A percentile compares a stretch with the other conserved stretches of the same genome.
These are phyloP conservation scores for Populus nigra DNA, from an alignment of 345 rosid genomes.

Conservation along the genomic window DNA sequence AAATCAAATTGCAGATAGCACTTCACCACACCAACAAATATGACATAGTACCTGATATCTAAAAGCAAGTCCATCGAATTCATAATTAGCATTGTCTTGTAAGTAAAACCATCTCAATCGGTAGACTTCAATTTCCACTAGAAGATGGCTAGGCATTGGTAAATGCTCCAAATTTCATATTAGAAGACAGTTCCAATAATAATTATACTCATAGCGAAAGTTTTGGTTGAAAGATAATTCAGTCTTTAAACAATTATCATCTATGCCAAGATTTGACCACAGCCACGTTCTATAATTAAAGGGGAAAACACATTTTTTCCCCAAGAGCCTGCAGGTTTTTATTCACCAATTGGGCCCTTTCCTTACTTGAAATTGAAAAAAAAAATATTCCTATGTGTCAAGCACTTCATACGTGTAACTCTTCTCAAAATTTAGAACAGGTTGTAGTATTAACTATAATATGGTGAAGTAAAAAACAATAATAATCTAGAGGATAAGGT, in stretches of 20 bases:
- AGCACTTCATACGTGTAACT: neutral
- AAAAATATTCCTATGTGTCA: neutral
- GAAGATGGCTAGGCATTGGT: neutral
- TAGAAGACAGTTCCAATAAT: neutral
- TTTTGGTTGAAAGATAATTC: neutral
- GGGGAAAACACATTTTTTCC: neutral
- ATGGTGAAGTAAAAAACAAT: neutral
- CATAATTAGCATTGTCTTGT: neutral
- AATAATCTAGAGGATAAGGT: neutral
- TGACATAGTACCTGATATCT: neutral
- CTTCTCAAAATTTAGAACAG: neutral
- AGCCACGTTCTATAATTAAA: neutral
- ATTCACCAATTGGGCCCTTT: neutral
- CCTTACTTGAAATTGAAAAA: neutral
- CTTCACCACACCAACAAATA: neutral
- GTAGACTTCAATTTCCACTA: neutral
- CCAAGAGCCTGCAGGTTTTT: neutral
- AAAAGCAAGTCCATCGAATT: neutral
- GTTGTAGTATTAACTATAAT: neutral
- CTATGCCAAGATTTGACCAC: neutral
- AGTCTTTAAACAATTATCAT: neutral
- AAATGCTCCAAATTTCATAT: neutral
- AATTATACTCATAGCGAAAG: neutral
- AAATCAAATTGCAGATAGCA: conserved; percentile 7
- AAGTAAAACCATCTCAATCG: neutral